Percentiles rank a stretch among this genome's conserved stretches.
Evolutionary conservation across 2,329 filamentous ascomycete genomes (phyloP).

Genomic region (Trichoderma sp.): DNA sequence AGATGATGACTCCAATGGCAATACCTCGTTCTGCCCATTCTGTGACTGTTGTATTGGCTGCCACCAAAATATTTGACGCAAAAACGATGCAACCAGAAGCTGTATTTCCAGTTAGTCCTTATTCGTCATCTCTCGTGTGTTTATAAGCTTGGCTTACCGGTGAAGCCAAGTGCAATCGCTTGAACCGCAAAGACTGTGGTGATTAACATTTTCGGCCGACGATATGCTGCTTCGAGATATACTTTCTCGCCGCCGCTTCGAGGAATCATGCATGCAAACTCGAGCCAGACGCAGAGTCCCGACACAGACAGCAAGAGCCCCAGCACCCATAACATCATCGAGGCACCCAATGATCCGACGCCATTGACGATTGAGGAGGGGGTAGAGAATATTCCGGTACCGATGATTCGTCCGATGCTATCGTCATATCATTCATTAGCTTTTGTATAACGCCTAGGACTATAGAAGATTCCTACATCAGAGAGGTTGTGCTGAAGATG

Average conservation of each 20-base stretch:
- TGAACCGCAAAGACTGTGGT: conserved; percentile 24
- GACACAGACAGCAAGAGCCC: conserved; percentile 23
- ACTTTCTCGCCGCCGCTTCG: conserved; percentile 25
- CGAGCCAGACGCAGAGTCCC: conserved; percentile 22
- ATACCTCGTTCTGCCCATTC: conserved; percentile 25
- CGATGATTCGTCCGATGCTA: conserved; percentile 27
- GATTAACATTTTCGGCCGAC: conserved; percentile 23
- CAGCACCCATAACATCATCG: conserved; percentile 25
- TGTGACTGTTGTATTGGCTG: conserved; percentile 18
- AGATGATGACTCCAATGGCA: conserved; percentile 21
- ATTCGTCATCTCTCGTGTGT: background rate
- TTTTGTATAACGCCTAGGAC: background rate
- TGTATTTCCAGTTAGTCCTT: background rate
- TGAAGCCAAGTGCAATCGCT: conserved; percentile 23
- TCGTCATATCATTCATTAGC: background rate
- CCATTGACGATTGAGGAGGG: conserved; percentile 25
- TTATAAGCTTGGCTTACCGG: conserved; percentile 8
- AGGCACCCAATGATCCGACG: conserved; percentile 25
- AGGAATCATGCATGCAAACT: conserved; percentile 25
- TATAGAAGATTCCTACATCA: conserved; percentile 20
- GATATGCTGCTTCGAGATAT: conserved; percentile 24
- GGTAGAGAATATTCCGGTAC: conserved; percentile 26
- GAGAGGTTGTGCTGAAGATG: conserved; percentile 25
- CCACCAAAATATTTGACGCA: conserved; percentile 23
- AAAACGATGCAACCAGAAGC: conserved; percentile 24